These are phyloP conservation scores for Camellia lanceoleosa DNA, from an alignment of 148 eudicot species.

Conservation along the genomic window DNA sequence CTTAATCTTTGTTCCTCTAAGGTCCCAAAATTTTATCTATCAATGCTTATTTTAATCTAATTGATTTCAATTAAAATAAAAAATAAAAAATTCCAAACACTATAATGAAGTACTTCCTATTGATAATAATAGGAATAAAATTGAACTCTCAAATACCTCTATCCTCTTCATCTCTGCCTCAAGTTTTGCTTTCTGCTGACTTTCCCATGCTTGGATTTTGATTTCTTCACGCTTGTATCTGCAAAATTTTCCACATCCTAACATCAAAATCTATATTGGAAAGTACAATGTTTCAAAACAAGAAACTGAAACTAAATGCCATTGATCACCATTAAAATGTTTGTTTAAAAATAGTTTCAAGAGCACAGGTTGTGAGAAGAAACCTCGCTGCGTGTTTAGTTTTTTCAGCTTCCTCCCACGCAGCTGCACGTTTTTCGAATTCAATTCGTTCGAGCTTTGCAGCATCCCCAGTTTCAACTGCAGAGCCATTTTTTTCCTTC, in stretches of 20 bases:
- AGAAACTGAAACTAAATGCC: not conserved
- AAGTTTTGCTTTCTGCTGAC: conserved; percentile 76
- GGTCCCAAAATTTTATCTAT: too few relatives aligned
- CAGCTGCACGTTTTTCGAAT: conserved; percentile 70
- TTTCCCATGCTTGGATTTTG: conserved; percentile 92
- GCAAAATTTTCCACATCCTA: conserved; percentile 13
- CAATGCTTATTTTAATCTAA: not conserved
- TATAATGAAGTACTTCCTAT: too few relatives aligned
- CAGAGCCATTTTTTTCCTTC: conserved; percentile 37
- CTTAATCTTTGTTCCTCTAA: too few relatives aligned
- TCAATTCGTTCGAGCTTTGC: conserved; percentile 52
- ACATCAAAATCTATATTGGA: not conserved
- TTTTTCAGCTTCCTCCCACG: conserved; percentile 95
- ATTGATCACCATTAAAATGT: conserved; percentile 7
- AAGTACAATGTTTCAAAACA: not conserved
- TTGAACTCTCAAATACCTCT: conserved; percentile 51
- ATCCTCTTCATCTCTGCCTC: conserved; percentile 88
- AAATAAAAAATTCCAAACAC: not conserved
- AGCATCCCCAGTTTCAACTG: conserved; percentile 22
- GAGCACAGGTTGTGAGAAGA: not conserved
- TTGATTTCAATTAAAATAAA: not conserved
- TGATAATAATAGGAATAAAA: not conserved
- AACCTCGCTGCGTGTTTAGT: conserved; percentile 82
- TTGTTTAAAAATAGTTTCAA: not conserved
- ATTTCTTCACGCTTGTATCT: conserved; percentile 90